Base-by-base conservation (phyloP, 2,329 filamentous ascomycete genomes). In the Penicillium brasilianum region DNA sequence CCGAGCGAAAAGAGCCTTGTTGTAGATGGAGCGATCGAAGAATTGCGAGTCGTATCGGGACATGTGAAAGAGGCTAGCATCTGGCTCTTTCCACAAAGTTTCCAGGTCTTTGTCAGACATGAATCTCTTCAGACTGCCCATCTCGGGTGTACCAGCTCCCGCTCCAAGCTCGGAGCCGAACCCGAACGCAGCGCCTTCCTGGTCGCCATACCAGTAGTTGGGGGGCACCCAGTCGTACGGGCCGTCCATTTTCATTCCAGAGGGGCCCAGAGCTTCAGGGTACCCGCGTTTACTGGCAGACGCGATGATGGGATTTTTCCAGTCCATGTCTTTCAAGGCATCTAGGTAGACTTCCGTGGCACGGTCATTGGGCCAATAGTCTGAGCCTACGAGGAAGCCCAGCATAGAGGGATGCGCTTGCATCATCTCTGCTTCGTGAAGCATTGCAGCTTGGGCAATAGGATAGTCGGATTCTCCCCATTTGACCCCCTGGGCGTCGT, bases 221-320 rank as follows among this genome's bases (percentile, higher is more conserved):
- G 87, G 87, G 0, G 87, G 84, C 0, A 87, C 85, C 85, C 86
- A 89, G 67, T 88, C 87, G 65, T 89, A 89, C 0, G 87, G 87
- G 0, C 87, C 87, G 0, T 84, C 81, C 87, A 89, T 89, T 68
- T 88, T 88, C 82, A 89, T 84, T 0, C 87, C 87, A 0, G 83
- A 83, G 0, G 84, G 83, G 0, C 84, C 85, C 0, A 88, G 76
- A 1, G 77, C 70, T 9, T 79, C 64, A 0, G 86, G 83, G 57
- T 78, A 85, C 1, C 86, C 85, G 10, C 82, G 78, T 66, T 84
- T 84, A 1, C 81, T 80, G 0, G 86, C 87, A 0, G 86, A 86
- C 0, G 84, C 78, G 41, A 89, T 79, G 41, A 89, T 80, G 0
- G 87, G 86, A 2, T 76, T 78, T 28, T 84, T 75, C 86, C 86